phyloP scores from a whole-genome alignment of 116 monocot species.

The Dioscorea cayenensis region DNA sequence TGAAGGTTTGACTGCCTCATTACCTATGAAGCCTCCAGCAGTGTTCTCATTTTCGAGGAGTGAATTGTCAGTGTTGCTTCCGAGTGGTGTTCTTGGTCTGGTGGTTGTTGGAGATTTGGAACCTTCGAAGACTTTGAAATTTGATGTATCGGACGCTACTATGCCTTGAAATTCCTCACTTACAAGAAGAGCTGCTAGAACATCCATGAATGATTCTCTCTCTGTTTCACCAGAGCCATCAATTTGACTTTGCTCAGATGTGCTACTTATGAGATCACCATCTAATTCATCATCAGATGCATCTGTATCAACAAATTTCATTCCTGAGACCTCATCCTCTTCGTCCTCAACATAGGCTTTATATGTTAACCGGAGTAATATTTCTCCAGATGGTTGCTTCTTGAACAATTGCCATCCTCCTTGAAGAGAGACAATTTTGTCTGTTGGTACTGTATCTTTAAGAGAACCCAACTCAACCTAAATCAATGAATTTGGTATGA shows the following conservation, averaged over 20 bases:
- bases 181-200: conserved; percentile 78
- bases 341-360: conserved; percentile 86
- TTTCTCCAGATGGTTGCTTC: conserved; percentile 43
- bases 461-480: conserved; percentile 83
- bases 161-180: conserved; percentile 99
- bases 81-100: conserved; percentile 8
- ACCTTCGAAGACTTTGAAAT: conserved; percentile 23
- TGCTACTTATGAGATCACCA: conserved; percentile 6
- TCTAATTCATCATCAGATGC: conserved; percentile 65
- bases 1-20: not conserved
- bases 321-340: conserved; percentile 41
- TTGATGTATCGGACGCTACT: conserved; percentile 70
- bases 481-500: not conserved
- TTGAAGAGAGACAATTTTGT: conserved; percentile 58
- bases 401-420: conserved; percentile 65
- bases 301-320: conserved; percentile 29
- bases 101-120: conserved; percentile 13
- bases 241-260: conserved; percentile 14
- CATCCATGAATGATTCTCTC: conserved; percentile 93
- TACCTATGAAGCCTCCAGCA: conserved; percentile 22
- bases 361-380: conserved; percentile 69
- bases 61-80: conserved; percentile 19
- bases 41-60: conserved; percentile 18
- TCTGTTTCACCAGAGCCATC: conserved; percentile 27
- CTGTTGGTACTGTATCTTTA: conserved; percentile 92